Evolutionary conservation across 2,329 filamentous ascomycete species (phyloP).

Genomic region (Trichoderma afroharzianum): DNA sequence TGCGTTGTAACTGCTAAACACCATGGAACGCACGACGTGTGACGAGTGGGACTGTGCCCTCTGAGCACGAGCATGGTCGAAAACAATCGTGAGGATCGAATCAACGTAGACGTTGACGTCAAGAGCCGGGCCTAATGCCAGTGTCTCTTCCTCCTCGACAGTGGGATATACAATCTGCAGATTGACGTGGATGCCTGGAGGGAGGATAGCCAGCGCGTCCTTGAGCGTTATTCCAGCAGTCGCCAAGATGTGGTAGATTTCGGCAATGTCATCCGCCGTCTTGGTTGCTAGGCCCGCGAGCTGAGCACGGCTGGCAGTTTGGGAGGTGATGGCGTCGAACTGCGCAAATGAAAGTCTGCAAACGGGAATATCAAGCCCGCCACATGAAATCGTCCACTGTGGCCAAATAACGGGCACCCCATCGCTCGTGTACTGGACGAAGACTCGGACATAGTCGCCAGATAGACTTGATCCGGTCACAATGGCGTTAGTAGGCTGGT

Average conservation of each 20-base stretch:
- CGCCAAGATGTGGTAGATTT: conserved; percentile 68
- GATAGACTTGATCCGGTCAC: conserved; percentile 94
- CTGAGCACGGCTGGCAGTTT: conserved; percentile 41
- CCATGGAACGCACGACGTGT: conserved; percentile 76
- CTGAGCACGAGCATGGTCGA: conserved; percentile 77
- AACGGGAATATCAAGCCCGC: conserved; percentile 76
- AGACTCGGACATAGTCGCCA: conserved; percentile 90
- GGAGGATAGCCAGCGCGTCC: conserved; percentile 72
- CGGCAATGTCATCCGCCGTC: conserved; percentile 53
- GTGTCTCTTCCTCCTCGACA: conserved; percentile 63
- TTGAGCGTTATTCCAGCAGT: conserved; percentile 75
- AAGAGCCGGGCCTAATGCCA: conserved; percentile 68
- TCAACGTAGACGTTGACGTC: conserved; percentile 89
- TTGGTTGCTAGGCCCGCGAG: conserved; percentile 43
- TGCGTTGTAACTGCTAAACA: conserved; percentile 91
- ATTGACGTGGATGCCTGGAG: conserved; percentile 79
- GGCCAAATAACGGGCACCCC: conserved; percentile 85
- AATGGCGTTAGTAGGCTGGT: conserved; percentile 74
- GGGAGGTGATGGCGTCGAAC: conserved; percentile 55
- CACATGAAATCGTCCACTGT: conserved; percentile 72
- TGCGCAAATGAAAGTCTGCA: conserved; percentile 73
- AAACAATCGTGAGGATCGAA: conserved; percentile 76
- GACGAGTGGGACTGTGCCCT: conserved; percentile 60
- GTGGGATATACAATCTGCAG: conserved; percentile 89
- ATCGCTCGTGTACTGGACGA: conserved; percentile 88